Base-by-base conservation (phyloP, 2,329 filamentous ascomycete species). In the Monascus ruber region DNA sequence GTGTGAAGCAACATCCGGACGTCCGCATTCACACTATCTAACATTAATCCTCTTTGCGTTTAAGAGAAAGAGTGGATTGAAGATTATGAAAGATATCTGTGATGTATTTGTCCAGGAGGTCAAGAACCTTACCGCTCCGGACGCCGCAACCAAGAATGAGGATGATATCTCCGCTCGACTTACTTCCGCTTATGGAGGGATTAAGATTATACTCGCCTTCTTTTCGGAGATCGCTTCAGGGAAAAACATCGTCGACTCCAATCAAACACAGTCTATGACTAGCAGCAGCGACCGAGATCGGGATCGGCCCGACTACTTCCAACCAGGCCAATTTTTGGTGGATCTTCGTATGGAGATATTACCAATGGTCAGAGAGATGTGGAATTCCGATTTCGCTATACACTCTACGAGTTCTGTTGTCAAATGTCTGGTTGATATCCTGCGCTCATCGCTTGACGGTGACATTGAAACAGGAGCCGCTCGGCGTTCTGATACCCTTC, bases 21-120 rank as follows among this genome's bases (percentile, higher is more conserved):
- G 77, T 68, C 46, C 73, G 62, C 47, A 66, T 63, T 46, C 69
- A 4, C 64, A 70, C 47, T 68, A 68, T 44, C 57, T 80, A 44
- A 83, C 86, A 33, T 74, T 91, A 26, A 80, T 96, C 29, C 71
- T 98, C 24, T 74, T 88, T 40, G 83, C 86, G 1, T 95, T 98
- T 67, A 89, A 88, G 59, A 80, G 85, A 43, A 74, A 79, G 35
- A 79, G 78, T 31, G 89, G 91, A 0, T 72, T 98, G 42, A 73
- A 79, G 6, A 72, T 78, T 4, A 66, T 96, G 43, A 86, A 85
- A 49, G 67, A 73, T 0, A 79, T 94, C 55, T 72, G 93, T 6
- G 68, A 76, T 32, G 71, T 74, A 11, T 91, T 93, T 50, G 72
- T 77, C 38, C 63, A 71, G 5, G 74, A 80, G 43, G 70, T 76